A percentile compares a stretch with the other conserved stretches of the same genome.
Evolutionary conservation across 2,329 filamentous ascomycete genomes (phyloP).

Genomic region (Verticillium longisporum): DNA sequence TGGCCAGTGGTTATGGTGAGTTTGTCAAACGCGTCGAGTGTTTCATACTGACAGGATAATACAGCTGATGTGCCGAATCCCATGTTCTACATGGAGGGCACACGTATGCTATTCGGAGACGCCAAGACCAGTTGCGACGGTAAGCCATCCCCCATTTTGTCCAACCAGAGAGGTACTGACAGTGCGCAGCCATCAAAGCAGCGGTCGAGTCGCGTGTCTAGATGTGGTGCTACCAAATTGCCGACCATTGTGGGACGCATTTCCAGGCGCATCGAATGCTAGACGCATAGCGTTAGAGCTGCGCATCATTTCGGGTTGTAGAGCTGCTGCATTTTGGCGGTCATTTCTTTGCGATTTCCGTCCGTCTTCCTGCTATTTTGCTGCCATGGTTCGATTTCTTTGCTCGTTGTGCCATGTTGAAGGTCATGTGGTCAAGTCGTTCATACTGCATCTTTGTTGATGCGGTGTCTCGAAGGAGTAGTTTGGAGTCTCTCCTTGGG

Average conservation of each 20-base stretch:
- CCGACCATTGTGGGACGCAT: neutral
- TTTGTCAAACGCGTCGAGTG: conserved; percentile 7
- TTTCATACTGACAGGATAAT: neutral
- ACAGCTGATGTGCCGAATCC: conserved; percentile 83
- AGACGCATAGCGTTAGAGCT: neutral
- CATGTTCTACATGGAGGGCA: conserved; percentile 87
- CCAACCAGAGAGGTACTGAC: conserved; percentile 8
- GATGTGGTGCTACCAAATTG: neutral
- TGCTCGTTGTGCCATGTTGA: neutral
- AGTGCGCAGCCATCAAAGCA: conserved; percentile 29
- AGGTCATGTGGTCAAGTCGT: neutral
- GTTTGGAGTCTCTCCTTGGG: neutral
- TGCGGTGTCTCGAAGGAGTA: neutral
- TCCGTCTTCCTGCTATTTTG: neutral
- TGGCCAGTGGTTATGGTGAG: conserved; percentile 81
- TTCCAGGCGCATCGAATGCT: neutral
- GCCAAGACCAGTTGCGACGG: conserved; percentile 78
- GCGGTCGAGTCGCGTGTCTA: conserved; percentile 23
- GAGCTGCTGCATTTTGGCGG: neutral
- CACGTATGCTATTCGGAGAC: conserved; percentile 89
- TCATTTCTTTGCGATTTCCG: neutral
- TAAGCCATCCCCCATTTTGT: conserved; percentile 27
- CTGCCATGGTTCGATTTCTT: neutral
- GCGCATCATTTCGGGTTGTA: neutral
- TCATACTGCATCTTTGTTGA: neutral